A percentile compares a stretch with the other conserved stretches of the same genome.
Evolutionary conservation across 257 asterid genomes (phyloP).

Genomic region (Solanum gandarillasii): DNA sequence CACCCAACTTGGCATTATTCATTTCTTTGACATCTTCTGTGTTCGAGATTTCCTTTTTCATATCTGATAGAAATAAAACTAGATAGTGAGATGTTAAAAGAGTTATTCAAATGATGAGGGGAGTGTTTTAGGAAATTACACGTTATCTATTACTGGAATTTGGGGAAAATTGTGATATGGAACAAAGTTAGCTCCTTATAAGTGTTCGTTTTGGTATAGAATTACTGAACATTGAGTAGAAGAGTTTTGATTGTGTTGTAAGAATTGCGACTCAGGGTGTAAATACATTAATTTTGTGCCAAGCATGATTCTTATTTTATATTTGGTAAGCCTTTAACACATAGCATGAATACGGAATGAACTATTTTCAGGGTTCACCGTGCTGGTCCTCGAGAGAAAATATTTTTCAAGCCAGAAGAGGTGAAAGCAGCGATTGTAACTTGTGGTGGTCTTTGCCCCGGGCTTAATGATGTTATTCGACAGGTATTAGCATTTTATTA

Average conservation of each 20-base stretch:
- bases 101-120: not conserved
- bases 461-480: conserved; percentile 85
- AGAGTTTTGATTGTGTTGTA: not conserved
- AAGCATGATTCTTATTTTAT: not conserved
- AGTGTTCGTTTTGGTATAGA: not conserved
- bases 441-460: conserved; percentile 98
- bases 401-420: conserved; percentile 75
- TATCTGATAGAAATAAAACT: not conserved
- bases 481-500: conserved; percentile 40
- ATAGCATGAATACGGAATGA: not conserved
- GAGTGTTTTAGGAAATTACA: not conserved
- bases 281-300: not conserved
- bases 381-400: conserved; percentile 87
- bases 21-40: not conserved
- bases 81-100: not conserved
- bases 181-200: not conserved
- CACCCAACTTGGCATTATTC: not conserved
- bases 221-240: not conserved
- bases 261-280: not conserved
- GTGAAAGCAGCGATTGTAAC: conserved; percentile 92
- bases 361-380: conserved; percentile 66
- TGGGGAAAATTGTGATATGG: not conserved
- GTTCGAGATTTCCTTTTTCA: not conserved
- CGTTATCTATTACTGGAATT: not conserved
- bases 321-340: not conserved